Evolutionary conservation across 1,284 basidiomycete genomes (phyloP).

Genomic region (Peniophora sp.): DNA sequence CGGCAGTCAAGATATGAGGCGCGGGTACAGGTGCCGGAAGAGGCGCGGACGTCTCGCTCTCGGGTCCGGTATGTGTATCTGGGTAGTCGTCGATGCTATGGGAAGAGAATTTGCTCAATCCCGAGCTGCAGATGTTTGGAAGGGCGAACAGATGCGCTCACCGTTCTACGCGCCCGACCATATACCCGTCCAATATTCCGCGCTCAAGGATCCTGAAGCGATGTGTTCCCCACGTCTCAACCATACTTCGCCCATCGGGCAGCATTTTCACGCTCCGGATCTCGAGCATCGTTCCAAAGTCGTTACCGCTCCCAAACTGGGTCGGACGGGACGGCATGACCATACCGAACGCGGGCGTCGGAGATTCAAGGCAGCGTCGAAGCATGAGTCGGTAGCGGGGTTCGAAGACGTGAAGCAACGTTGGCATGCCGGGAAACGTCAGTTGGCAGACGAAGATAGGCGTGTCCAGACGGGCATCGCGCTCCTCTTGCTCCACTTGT

Average conservation of each 20-base stretch:
- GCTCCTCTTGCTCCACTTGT: conserved; percentile 67
- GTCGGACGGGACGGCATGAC: conserved; percentile 55
- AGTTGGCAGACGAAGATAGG: conserved; percentile 90
- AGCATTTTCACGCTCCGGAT: conserved; percentile 85
- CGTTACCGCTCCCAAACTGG: conserved; percentile 37
- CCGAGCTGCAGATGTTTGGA: background rate
- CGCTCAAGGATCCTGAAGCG: conserved; percentile 84
- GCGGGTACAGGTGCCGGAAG: conserved; percentile 12
- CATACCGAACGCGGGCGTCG: conserved; percentile 83
- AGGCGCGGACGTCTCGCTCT: conserved; percentile 22
- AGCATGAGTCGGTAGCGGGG: conserved; percentile 92
- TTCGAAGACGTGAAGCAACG: conserved; percentile 88
- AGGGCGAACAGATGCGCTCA: conserved; percentile 16
- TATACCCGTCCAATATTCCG: conserved; percentile 82
- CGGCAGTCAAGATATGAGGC: background rate
- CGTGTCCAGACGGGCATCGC: conserved; percentile 72
- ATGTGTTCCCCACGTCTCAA: conserved; percentile 79
- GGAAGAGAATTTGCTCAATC: background rate
- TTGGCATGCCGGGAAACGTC: conserved; percentile 86
- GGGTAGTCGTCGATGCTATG: conserved; percentile 47
- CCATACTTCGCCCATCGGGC: conserved; percentile 83
- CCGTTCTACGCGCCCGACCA: conserved; percentile 75
- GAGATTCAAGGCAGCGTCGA: conserved; percentile 77
- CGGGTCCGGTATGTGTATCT: conserved; percentile 20
- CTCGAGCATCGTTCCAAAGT: conserved; percentile 91